Evolutionary conservation across 176 grass and related monocot species (phyloP).

Genomic region (Chrysopogon serrulatus): DNA sequence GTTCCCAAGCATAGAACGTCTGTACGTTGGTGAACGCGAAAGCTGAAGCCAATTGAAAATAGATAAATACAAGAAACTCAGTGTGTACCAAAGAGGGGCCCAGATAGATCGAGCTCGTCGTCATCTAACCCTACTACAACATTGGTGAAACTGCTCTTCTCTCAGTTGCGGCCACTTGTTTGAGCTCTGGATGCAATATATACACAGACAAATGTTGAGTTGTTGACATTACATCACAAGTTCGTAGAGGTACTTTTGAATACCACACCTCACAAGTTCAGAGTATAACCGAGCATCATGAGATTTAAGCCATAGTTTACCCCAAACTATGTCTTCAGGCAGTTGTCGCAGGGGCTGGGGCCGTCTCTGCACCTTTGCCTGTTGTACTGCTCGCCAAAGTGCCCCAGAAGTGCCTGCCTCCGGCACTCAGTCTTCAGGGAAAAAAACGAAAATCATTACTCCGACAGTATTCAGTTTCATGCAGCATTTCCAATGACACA

Average conservation of each 20-base stretch:
- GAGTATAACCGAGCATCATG: background rate
- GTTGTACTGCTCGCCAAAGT: slow-evolving; percentile 70
- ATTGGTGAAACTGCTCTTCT: too few relatives aligned
- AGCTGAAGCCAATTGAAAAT: too few relatives aligned
- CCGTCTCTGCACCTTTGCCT: slow-evolving; percentile 58
- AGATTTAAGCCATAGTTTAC: background rate
- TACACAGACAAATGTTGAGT: background rate
- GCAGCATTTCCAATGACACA: background rate
- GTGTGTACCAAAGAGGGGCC: too few relatives aligned
- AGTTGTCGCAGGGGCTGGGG: slow-evolving; percentile 82
- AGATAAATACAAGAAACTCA: too few relatives aligned
- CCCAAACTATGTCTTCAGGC: slow-evolving; percentile 32
- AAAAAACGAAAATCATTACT: background rate
- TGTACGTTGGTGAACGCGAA: too few relatives aligned
- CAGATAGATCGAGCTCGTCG: too few relatives aligned
- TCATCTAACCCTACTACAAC: too few relatives aligned
- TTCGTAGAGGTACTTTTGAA: background rate
- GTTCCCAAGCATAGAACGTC: too few relatives aligned
- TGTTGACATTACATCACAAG: background rate
- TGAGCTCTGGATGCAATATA: background rate
- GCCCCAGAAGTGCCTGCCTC: slow-evolving; percentile 64
- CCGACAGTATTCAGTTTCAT: background rate
- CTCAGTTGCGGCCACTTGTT: background rate
- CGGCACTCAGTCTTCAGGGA: slow-evolving; percentile 66
- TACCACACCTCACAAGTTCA: background rate